Evolutionary conservation across 345 rosid genomes (phyloP).

Genomic region (Firmiana major): DNA sequence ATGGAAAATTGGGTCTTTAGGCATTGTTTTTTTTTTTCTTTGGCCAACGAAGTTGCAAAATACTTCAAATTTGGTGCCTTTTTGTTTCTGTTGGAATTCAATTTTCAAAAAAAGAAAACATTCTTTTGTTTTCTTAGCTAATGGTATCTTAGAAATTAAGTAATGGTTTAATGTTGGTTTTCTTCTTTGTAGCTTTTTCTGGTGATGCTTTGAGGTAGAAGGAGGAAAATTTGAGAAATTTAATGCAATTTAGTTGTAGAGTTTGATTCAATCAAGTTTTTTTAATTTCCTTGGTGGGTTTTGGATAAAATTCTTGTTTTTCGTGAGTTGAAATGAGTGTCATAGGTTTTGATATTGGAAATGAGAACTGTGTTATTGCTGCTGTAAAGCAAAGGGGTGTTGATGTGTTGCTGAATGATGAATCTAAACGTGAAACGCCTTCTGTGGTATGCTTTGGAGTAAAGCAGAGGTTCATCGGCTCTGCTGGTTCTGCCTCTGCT

Average conservation of each 20-base stretch:
- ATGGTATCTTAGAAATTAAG: not conserved
- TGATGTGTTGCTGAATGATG: conserved; percentile 72
- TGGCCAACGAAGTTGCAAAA: not conserved
- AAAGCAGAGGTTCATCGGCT: conserved; percentile 78
- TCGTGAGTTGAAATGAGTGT: conserved; percentile 46
- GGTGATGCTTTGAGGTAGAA: not conserved
- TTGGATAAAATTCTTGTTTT: not conserved
- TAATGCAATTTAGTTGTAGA: not conserved
- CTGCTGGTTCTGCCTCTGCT: conserved; percentile 73
- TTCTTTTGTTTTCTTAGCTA: not conserved
- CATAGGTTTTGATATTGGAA: conserved; percentile 74
- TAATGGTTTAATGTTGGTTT: not conserved
- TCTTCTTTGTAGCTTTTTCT: not conserved
- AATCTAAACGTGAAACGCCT: conserved; percentile 67
- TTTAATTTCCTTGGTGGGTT: not conserved
- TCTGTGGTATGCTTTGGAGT: conserved; percentile 70
- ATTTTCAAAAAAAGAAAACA: not conserved
- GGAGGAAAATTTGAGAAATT: conserved; percentile 1
- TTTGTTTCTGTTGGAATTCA: not conserved
- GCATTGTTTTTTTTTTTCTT: not conserved
- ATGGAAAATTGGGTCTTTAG: not conserved
- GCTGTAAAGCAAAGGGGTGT: conserved; percentile 69
- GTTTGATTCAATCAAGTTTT: not conserved
- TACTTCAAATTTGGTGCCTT: not conserved
- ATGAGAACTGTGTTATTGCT: conserved; percentile 77